phyloP scores from a whole-genome alignment of 768 basidiomycete species.

The Lactarius akahatsu region DNA sequence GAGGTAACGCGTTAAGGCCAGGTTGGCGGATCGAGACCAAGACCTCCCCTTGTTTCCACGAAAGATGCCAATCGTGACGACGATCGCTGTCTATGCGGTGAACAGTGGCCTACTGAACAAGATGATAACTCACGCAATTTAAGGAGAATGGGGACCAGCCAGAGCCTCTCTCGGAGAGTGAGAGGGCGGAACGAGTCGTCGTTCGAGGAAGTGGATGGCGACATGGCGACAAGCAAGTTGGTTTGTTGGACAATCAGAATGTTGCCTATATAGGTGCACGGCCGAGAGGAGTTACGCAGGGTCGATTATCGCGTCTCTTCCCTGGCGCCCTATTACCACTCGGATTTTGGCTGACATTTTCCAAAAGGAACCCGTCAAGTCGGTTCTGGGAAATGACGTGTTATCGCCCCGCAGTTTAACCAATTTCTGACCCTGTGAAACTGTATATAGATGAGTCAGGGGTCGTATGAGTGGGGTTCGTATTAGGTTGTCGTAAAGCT shows the following conservation, averaged over 20 bases:
- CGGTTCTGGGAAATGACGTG: too few relatives aligned
- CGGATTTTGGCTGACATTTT: too few relatives aligned
- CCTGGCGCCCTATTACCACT: neutral
- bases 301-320: neutral
- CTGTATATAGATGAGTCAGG: too few relatives aligned
- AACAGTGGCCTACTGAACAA: neutral
- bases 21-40: conserved; percentile 4
- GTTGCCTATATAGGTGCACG: neutral
- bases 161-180: conserved; percentile 7
- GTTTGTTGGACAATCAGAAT: neutral
- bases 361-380: too few relatives aligned
- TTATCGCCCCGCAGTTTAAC: too few relatives aligned
- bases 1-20: conserved; percentile 7
- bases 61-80: conserved; percentile 17
- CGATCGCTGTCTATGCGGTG: conserved; percentile 10
- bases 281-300: neutral
- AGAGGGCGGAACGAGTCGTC: neutral
- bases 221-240: neutral
- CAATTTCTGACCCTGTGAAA: too few relatives aligned
- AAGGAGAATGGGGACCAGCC: neutral
- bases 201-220: neutral
- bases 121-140: conserved; percentile 4
- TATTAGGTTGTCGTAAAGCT: too few relatives aligned
- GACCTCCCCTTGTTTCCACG: conserved; percentile 13
- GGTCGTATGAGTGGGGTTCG: too few relatives aligned